Percentiles rank a stretch among this genome's conserved stretches.
Evolutionary conservation across 140 eudicot species (phyloP).

Genomic region (Ambrosia hybrid): DNA sequence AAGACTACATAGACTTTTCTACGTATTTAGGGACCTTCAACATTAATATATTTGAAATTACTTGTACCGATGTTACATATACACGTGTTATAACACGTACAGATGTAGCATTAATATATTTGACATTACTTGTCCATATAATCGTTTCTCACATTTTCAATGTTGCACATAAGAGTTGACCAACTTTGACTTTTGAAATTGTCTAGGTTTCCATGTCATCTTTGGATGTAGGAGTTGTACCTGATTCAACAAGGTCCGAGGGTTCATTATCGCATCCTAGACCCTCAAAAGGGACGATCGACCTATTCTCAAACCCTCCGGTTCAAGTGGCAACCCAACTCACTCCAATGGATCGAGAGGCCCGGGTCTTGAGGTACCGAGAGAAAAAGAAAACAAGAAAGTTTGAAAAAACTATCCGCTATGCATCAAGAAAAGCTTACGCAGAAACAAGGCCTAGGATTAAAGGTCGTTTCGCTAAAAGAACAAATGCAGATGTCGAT

Average conservation of each 20-base stretch:
- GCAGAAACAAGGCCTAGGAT: slow-evolving; percentile 97
- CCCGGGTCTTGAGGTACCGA: slow-evolving; percentile 81
- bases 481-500: slow-evolving; percentile 61
- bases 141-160: no score
- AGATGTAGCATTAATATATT: no score
- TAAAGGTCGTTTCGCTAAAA: slow-evolving; percentile 95
- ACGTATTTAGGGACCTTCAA: no score
- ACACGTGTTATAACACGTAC: no score
- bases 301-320: slow-evolving; percentile 72
- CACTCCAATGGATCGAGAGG: slow-evolving; percentile 78
- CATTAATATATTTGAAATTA: no score
- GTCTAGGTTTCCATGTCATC: slow-evolving; percentile 79
- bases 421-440: slow-evolving; percentile 96
- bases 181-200: slow-evolving; percentile 6
- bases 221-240: slow-evolving; percentile 82
- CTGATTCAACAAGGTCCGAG: slow-evolving; percentile 67
- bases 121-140: no score
- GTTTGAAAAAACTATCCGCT: slow-evolving; percentile 91
- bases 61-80: neutral
- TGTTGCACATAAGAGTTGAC: neutral
- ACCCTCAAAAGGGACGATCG: slow-evolving; percentile 75
- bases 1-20: no score
- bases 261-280: slow-evolving; percentile 45
- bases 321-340: slow-evolving; percentile 71
- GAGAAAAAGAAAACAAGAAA: slow-evolving; percentile 94